Evolutionary conservation across 208 protist species (phyloP), one percentile per base, ranked within the genome.

Genomic region (Trypanosoma boissoni): DNA sequence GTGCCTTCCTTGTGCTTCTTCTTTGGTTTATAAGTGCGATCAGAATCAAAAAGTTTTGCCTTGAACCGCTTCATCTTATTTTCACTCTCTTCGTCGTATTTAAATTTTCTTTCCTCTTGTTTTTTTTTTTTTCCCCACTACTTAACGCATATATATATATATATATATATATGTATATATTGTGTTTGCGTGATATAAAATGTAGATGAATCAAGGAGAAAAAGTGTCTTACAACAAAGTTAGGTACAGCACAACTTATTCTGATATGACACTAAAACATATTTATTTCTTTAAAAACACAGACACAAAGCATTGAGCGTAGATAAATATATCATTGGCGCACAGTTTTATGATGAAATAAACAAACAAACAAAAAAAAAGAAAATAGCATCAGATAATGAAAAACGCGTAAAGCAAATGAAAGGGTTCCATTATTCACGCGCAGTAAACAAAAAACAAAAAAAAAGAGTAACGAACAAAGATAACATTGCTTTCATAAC

Each of bases 21-120:
- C 69, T 97, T 94, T 0, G 95, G 92, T 31, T 91, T 83, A 59
- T 98, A 98, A 3, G 97, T 98, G 74, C 97, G 95, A 74, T 91
- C 94, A 27, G 91, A 84, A 54, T 97, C 89, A 55, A 95, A 95
- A 18, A 93, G 58, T n/a, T 73, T 87, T 37, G 73, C 86, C 20
- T 74, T 76, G 34, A 91, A 76, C 4, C 86, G 72, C 31, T 83
- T 82, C 84, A 90, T 88, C 1, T 4, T 28, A 2, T n/a, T 41
- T 23, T 39, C 12, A 16, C 34, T 39, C 8, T 39, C 14, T 50
- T 39, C 12, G 6, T 39, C 12, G 12, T 39, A 39, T 39, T 6
- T 39, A 39, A 39, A 16, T 39, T 39, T 39, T 16, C 34, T 12
- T 39, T 16, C 34, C 12, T 39, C 12, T 16, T 12, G 34, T 39